Percentiles rank a stretch among this genome's conserved stretches.
These are phyloP conservation scores for Trichoderma atroviride DNA, from an alignment of 2,329 filamentous ascomycete species.

Conservation along the genomic window DNA sequence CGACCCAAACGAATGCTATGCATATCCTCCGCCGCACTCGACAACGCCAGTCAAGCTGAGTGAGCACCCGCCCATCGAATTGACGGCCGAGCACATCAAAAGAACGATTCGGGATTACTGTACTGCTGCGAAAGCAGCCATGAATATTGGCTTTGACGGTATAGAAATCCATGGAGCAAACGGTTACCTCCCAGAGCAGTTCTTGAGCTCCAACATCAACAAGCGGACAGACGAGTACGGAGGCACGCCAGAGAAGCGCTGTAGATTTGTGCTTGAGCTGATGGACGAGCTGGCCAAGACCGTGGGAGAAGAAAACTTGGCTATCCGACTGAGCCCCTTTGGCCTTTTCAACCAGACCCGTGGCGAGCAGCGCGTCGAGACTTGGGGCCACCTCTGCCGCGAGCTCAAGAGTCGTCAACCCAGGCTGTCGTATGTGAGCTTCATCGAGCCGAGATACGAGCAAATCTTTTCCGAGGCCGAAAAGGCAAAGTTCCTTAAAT, in stretches of 20 bases:
- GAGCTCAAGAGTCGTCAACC: slow-evolving; percentile 50
- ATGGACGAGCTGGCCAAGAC: slow-evolving; percentile 48
- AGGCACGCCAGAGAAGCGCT: slow-evolving; percentile 38
- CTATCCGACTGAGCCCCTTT: slow-evolving; percentile 52
- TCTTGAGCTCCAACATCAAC: slow-evolving; percentile 43
- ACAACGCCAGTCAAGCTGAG: slow-evolving; percentile 46
- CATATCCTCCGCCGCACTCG: slow-evolving; percentile 40
- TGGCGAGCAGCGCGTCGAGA: slow-evolving; percentile 54
- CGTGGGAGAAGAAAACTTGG: slow-evolving; percentile 49
- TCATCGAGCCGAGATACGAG: slow-evolving; percentile 59
- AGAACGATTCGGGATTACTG: slow-evolving; percentile 38
- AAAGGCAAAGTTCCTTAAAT: slow-evolving; percentile 52
- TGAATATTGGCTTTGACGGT: slow-evolving; percentile 56
- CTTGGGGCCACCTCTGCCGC: slow-evolving; percentile 53
- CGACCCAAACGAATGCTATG: slow-evolving; percentile 45
- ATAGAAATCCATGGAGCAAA: slow-evolving; percentile 47
- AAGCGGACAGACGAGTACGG: slow-evolving; percentile 43
- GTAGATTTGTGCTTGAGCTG: slow-evolving; percentile 59
- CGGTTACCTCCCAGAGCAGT: slow-evolving; percentile 46
- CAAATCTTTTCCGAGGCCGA: slow-evolving; percentile 53
- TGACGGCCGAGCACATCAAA: slow-evolving; percentile 48
- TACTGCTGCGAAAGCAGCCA: slow-evolving; percentile 45
- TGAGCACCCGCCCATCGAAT: slow-evolving; percentile 35
- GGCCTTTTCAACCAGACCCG: slow-evolving; percentile 56
- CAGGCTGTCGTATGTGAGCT: slow-evolving; percentile 55